A percentile compares a stretch with the other conserved stretches of the same genome.
Evolutionary conservation across 1,284 basidiomycete species (phyloP).

Genomic region (Ceratobasidium sp.): DNA sequence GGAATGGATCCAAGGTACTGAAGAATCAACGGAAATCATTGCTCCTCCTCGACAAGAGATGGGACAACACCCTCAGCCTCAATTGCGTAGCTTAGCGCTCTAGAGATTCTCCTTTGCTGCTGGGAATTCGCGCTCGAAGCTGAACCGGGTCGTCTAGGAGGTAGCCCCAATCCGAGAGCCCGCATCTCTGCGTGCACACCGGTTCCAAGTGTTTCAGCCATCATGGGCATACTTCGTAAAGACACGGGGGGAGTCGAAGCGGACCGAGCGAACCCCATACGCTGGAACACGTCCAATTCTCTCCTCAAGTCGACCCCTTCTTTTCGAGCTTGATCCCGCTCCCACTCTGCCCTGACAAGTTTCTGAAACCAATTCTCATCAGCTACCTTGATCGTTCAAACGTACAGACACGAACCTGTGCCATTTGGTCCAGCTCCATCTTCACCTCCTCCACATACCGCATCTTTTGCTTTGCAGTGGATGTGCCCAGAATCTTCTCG

Average conservation of each 20-base stretch:
- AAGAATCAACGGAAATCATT: neutral
- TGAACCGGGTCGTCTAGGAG: constrained; percentile 13
- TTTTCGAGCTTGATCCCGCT: constrained; percentile 27
- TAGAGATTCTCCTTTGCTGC: constrained; percentile 26
- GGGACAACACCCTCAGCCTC: constrained; percentile 26
- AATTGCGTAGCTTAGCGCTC: constrained; percentile 31
- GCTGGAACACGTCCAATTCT: constrained; percentile 20
- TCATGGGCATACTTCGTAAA: constrained; percentile 8
- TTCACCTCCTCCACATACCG: constrained; percentile 37
- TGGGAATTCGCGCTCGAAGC: neutral
- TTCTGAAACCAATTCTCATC: constrained; percentile 6
- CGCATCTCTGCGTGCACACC: constrained; percentile 23
- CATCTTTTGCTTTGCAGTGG: constrained; percentile 34
- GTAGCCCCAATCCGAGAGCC: constrained; percentile 31
- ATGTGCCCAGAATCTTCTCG: constrained; percentile 21
- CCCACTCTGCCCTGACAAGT: constrained; percentile 27
- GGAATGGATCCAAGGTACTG: neutral
- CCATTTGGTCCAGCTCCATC: constrained; percentile 13
- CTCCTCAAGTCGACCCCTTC: constrained; percentile 4
- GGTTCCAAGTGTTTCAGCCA: neutral
- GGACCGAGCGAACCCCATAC: constrained; percentile 19
- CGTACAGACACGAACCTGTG: neutral
- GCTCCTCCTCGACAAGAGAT: constrained; percentile 11
- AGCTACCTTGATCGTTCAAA: neutral
- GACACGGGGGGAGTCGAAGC: constrained; percentile 26